Evolutionary conservation across 2,329 filamentous ascomycete species (phyloP).

Genomic region (Harringtonia aguacate): DNA sequence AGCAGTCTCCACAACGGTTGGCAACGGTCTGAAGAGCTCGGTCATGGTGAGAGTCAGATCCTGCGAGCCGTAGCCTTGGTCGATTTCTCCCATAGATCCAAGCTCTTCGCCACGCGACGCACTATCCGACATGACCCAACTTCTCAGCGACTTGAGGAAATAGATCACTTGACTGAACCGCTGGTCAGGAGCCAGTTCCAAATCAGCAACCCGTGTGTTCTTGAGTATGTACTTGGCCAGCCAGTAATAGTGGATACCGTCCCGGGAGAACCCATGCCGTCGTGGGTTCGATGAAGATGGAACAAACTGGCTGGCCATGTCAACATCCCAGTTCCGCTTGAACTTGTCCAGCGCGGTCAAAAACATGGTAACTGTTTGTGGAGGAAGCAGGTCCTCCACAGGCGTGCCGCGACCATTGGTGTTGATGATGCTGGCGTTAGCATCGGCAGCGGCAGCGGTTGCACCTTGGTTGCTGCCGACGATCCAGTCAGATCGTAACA

Average conservation of each 20-base stretch:
- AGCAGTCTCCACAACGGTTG: conserved; percentile 30
- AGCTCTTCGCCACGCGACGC: conserved; percentile 54
- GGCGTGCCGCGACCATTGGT: conserved; percentile 36
- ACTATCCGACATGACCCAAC: conserved; percentile 53
- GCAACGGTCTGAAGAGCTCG: conserved; percentile 55
- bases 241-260: conserved; percentile 65
- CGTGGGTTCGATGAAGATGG: conserved; percentile 34
- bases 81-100: conserved; percentile 58
- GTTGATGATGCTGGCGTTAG: conserved; percentile 32
- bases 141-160: conserved; percentile 47
- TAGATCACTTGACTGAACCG: conserved; percentile 51
- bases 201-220: conserved; percentile 41
- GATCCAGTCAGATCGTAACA: conserved; percentile 49
- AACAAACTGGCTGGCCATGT: conserved; percentile 59
- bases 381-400: conserved; percentile 29
- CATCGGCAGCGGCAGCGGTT: conserved; percentile 20
- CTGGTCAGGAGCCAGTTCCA: conserved; percentile 44
- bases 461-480: conserved; percentile 28
- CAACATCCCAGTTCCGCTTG: conserved; percentile 61
- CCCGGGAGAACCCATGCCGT: conserved; percentile 59
- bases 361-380: conserved; percentile 35
- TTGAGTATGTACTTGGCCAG: conserved; percentile 56
- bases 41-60: conserved; percentile 62
- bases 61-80: conserved; percentile 52
- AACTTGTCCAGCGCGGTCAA: conserved; percentile 57